phyloP scores from a whole-genome alignment of 768 basidiomycete species.

The Butyriboletus loyo region DNA sequence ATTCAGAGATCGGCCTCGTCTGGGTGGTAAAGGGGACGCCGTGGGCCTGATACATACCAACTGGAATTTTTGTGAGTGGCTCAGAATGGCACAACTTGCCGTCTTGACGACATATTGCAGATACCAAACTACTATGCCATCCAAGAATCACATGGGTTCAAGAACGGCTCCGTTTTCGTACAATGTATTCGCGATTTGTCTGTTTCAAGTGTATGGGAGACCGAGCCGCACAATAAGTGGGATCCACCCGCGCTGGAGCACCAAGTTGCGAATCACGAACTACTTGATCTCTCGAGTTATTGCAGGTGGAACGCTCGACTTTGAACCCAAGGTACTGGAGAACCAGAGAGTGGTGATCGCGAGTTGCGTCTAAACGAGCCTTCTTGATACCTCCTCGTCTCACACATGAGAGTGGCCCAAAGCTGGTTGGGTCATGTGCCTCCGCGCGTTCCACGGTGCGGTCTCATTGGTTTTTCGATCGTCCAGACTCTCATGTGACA shows the following conservation, averaged over 20 bases:
- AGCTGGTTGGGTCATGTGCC: neutral
- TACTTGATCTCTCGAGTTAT: conserved; percentile 79
- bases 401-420: conserved; percentile 10
- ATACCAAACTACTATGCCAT: conserved; percentile 88
- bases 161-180: conserved; percentile 72
- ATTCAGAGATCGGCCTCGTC: too few relatives aligned
- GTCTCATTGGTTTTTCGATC: neutral
- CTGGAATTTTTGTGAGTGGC: conserved; percentile 70
- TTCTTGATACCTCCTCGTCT: conserved; percentile 13
- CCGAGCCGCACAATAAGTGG: conserved; percentile 71
- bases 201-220: conserved; percentile 43
- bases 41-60: conserved; percentile 56
- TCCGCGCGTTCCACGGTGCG: neutral
- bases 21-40: too few relatives aligned
- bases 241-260: conserved; percentile 77
- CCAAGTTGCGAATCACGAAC: conserved; percentile 88
- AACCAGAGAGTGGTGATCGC: conserved; percentile 16
- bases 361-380: conserved; percentile 13
- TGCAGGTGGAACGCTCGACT: conserved; percentile 76
- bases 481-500: conserved; percentile 11
- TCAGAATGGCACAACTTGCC: neutral
- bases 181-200: neutral
- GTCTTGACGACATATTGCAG: conserved; percentile 33
- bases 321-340: conserved; percentile 67
- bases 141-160: conserved; percentile 79